Conservation (phyloP, 1,284 basidiomycete genomes). For the Cryptococcus maquisensis region DNA sequence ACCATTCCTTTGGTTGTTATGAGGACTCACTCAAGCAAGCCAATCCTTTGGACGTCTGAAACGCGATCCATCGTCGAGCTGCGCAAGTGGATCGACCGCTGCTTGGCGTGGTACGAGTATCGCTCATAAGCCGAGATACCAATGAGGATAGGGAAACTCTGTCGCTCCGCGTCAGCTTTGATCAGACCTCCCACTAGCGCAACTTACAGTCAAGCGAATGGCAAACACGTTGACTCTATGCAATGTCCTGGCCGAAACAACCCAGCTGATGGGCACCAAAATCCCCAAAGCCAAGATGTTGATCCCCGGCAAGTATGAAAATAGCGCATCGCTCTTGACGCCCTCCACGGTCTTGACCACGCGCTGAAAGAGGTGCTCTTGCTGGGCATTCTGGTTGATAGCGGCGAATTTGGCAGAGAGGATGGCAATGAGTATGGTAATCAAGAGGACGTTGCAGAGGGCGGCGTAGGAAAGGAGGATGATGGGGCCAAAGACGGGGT, state of each 20-base stretch:
- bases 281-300: slow-evolving; percentile 61
- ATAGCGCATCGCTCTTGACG: slow-evolving; percentile 81
- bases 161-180: slow-evolving; percentile 2
- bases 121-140: slow-evolving; percentile 77
- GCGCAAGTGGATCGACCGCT: slow-evolving; percentile 22
- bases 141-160: slow-evolving; percentile 74
- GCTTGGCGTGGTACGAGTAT: slow-evolving; percentile 33
- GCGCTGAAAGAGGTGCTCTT: slow-evolving; percentile 78
- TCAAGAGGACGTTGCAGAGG: slow-evolving; percentile 45
- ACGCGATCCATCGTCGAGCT: slow-evolving; percentile 21
- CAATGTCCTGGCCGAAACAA: slow-evolving; percentile 65
- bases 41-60: slow-evolving; percentile 14
- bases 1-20: no score
- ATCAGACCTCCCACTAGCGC: background rate
- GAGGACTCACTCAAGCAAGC: slow-evolving; percentile 35
- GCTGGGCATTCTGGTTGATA: slow-evolving; percentile 74
- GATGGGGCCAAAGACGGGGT: slow-evolving; percentile 69
- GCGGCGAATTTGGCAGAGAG: slow-evolving; percentile 77
- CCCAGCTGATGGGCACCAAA: slow-evolving; percentile 68
- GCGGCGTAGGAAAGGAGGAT: slow-evolving; percentile 74
- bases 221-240: slow-evolving; percentile 77
- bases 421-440: slow-evolving; percentile 75
- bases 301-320: slow-evolving; percentile 77
- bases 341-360: slow-evolving; percentile 84
- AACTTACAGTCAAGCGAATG: slow-evolving; percentile 63